A percentile compares a stretch with the other conserved stretches of the same genome.
These are phyloP conservation scores for Allomyces arbusculus DNA, from an alignment of 192 early-diverging fungal species.

Conservation along the genomic window DNA sequence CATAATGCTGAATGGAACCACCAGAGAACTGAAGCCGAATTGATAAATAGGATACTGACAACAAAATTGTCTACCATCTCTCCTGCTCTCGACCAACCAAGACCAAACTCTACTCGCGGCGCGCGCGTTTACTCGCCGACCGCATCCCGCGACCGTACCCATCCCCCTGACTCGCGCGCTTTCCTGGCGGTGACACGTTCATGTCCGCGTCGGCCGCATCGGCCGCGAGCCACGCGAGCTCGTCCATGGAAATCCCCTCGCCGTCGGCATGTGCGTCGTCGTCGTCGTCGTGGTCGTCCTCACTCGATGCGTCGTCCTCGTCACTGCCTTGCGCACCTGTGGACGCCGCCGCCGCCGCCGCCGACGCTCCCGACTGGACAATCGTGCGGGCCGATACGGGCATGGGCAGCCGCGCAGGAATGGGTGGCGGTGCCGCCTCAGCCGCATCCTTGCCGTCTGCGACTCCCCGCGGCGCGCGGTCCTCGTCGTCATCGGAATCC, in stretches of 20 bases:
- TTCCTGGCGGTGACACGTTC: neutral
- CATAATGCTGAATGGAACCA: too few species aligned
- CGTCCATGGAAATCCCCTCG: neutral
- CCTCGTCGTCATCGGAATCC: neutral
- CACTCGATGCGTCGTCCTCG: neutral
- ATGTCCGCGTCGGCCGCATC: neutral
- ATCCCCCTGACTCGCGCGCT: too few species aligned
- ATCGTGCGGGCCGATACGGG: neutral
- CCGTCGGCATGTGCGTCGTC: neutral
- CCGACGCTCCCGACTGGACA: too few species aligned
- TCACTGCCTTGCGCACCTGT: neutral
- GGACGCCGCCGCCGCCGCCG: too few species aligned
- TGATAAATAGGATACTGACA: too few species aligned
- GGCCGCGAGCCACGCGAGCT: neutral
- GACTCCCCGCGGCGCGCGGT: neutral
- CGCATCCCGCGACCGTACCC: too few species aligned
- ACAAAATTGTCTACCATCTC: too few species aligned
- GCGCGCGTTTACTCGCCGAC: too few species aligned
- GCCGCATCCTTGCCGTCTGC: too few species aligned
- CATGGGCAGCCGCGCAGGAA: neutral
- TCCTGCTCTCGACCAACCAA: too few species aligned
- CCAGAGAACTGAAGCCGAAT: too few species aligned
- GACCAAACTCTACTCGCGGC: too few species aligned
- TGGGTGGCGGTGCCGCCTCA: neutral
- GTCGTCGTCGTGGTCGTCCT: neutral